phyloP scores from a whole-genome alignment of 176 grass and related monocot species.

The Oryza punctata region DNA sequence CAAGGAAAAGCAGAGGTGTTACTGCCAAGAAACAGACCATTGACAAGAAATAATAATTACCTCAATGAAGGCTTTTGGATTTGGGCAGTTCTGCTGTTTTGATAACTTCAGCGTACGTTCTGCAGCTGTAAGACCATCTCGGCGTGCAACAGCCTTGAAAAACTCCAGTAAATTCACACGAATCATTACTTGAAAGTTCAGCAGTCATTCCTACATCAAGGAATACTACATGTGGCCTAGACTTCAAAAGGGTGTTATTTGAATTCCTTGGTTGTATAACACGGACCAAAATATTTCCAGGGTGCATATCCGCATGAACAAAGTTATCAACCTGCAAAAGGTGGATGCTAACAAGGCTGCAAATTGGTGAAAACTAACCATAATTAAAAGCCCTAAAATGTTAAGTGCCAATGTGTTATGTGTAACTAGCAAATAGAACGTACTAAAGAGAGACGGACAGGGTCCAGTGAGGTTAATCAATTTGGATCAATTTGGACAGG shows the following conservation, averaged over 20 bases:
- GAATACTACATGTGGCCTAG: conserved; percentile 93
- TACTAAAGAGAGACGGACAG: neutral
- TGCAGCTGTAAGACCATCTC: conserved; percentile 85
- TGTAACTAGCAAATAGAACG: conserved; percentile 15
- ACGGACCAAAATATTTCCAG: conserved; percentile 97
- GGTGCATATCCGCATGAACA: conserved; percentile 98
- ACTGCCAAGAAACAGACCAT: neutral
- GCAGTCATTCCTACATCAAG: conserved; percentile 99
- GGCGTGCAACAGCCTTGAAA: conserved; percentile 91
- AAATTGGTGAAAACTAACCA: neutral
- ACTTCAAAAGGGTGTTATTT: conserved; percentile 68
- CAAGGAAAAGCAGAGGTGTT: neutral
- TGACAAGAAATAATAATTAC: conserved; percentile 45
- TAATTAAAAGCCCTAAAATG: conserved; percentile 23
- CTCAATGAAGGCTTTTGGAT: conserved; percentile 93
- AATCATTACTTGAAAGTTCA: conserved; percentile 86
- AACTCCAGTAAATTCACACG: conserved; percentile 91
- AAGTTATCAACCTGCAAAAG: conserved; percentile 96
- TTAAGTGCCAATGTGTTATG: neutral
- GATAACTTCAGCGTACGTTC: conserved; percentile 81
- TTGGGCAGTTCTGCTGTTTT: conserved; percentile 89
- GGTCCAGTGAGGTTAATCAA: neutral
- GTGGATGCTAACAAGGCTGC: conserved; percentile 15
- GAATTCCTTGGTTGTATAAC: conserved; percentile 56
- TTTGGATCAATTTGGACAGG: too few relatives aligned